These are phyloP conservation scores for Chenopodium formosanum DNA, from an alignment of 148 eudicot species.

Conservation along the genomic window DNA sequence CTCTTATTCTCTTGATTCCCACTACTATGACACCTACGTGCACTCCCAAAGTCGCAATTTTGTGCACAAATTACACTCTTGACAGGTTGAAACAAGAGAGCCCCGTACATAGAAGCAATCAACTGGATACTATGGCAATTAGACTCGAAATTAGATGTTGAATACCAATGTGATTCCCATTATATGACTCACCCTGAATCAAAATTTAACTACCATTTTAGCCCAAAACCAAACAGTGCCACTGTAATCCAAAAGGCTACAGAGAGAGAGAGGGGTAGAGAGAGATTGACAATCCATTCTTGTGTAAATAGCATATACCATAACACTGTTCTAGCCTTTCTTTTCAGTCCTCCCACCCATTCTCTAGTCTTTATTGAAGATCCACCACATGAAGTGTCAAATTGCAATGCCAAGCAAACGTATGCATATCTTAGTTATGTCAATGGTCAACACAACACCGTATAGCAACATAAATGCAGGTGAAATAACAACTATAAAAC, in stretches of 20 bases:
- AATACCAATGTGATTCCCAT: no score
- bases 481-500: neutral
- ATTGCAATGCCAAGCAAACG: neutral
- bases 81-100: no score
- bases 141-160: no score
- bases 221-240: neutral
- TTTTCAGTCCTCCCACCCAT: neutral
- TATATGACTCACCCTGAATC: no score
- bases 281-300: neutral
- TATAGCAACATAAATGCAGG: no score
- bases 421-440: neutral
- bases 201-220: no score
- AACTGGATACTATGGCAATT: no score
- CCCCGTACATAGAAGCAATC: no score
- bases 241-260: neutral
- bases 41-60: no score
- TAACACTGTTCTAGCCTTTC: neutral
- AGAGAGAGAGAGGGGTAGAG: neutral
- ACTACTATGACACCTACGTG: no score
- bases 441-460: neutral
- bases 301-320: neutral
- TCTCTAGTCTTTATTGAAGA: neutral
- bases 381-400: neutral
- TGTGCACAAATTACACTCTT: no score
- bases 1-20: no score